Conservation (phyloP, 2,329 filamentous ascomycete genomes). For the Paraconiothyrium brasiliense region DNA sequence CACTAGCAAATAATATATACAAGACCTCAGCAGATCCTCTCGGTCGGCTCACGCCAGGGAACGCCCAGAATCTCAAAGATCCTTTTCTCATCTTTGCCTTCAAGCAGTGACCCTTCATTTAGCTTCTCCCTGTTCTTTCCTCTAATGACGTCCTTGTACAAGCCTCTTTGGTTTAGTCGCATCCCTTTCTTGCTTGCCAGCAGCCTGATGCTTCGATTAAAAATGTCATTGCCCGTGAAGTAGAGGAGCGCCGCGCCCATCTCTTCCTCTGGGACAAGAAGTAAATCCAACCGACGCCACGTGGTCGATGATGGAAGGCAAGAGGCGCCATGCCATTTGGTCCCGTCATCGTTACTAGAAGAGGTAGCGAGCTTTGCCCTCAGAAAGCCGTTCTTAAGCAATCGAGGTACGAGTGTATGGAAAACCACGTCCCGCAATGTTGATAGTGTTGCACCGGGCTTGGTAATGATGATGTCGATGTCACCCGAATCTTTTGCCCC, state of each 20-base stretch:
- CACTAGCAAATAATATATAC: background rate
- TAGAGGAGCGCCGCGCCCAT: conserved; percentile 90
- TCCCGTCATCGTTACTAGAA: conserved; percentile 63
- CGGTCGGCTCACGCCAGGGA: conserved; percentile 73
- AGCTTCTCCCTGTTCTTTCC: conserved; percentile 67
- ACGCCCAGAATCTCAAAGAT: conserved; percentile 87
- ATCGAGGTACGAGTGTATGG: conserved; percentile 67
- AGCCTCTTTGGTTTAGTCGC: conserved; percentile 83
- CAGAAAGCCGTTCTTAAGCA: conserved; percentile 72
- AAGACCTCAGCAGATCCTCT: conserved; percentile 39
- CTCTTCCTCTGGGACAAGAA: conserved; percentile 82
- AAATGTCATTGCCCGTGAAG: conserved; percentile 94
- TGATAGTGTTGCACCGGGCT: conserved; percentile 61
- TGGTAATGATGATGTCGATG: conserved; percentile 86
- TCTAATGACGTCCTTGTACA: conserved; percentile 76
- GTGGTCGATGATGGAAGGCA: conserved; percentile 66
- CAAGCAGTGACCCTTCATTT: conserved; percentile 74
- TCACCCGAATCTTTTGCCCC: conserved; percentile 79
- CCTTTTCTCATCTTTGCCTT: conserved; percentile 76
- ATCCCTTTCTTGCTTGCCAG: conserved; percentile 83
- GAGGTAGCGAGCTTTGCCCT: conserved; percentile 72
- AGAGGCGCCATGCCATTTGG: conserved; percentile 90
- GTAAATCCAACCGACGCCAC: conserved; percentile 86
- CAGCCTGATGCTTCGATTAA: conserved; percentile 85
- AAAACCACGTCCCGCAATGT: conserved; percentile 72